Evolutionary conservation across 495 filamentous ascomycete species (phyloP).

Genomic region (Podospora anserina): DNA sequence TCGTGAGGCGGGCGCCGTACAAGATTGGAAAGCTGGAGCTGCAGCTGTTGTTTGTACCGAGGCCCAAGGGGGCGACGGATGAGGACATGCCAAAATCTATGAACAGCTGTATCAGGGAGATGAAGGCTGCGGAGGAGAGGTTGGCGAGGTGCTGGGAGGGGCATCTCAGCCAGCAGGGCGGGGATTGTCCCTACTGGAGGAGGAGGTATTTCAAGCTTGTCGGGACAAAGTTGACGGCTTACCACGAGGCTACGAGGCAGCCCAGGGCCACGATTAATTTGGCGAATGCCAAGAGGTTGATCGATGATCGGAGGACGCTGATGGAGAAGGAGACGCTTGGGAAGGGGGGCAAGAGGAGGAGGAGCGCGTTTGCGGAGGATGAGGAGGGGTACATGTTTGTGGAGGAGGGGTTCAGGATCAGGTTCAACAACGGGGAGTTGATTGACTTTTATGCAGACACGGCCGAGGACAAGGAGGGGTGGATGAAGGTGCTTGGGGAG

Average conservation of each 20-base stretch:
- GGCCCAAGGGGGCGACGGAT: conserved; percentile 81
- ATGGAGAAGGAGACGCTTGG: conserved; percentile 73
- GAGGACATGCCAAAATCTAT: conserved; percentile 99
- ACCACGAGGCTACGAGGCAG: conserved; percentile 91
- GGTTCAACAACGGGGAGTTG: conserved; percentile 94
- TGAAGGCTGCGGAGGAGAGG: conserved; percentile 79
- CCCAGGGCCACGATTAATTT: conserved; percentile 96
- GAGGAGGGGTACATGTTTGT: conserved; percentile 99
- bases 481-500: conserved; percentile 89
- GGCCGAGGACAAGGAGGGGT: conserved; percentile 77
- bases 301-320: conserved; percentile 85
- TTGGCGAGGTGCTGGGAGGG: conserved; percentile 77
- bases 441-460: conserved; percentile 98
- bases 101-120: conserved; percentile 87
- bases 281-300: conserved; percentile 87
- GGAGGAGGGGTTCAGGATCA: conserved; percentile 96
- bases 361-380: conserved; percentile 94
- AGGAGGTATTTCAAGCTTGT: conserved; percentile 94
- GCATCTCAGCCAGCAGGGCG: conserved; percentile 89
- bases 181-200: conserved; percentile 98
- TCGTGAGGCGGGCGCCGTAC: conserved; percentile 75
- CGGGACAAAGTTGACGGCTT: conserved; percentile 88
- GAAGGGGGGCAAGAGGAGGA: conserved; percentile 73
- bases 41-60: conserved; percentile 90
- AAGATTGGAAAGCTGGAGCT: conserved; percentile 90